Base-by-base conservation (phyloP, 495 filamentous ascomycete genomes). In the Aspergillus campestris region DNA sequence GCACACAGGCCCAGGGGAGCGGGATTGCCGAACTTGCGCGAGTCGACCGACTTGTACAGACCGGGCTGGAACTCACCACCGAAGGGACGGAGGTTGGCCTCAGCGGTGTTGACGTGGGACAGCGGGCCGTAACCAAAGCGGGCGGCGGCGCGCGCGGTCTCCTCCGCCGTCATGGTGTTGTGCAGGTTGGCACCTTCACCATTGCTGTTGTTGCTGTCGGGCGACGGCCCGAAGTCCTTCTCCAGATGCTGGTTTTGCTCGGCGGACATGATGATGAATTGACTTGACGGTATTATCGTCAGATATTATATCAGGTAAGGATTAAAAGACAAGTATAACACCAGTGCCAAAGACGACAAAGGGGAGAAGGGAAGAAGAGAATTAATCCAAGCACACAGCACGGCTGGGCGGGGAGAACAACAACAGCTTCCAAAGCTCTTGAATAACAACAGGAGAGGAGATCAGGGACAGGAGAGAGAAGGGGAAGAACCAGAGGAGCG, bases 51-150 rank as follows among this genome's bases (percentile, higher is more conserved):
- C 64, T 76, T 81, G 76, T 89, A 95, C 39, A 89, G 79, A 80
- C 89, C 92, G 42, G 91, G 91, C 69, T 97, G 91, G 74, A 95
- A 89, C 55, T 92, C 88, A 78, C 90, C 90, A 63, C 91, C 91
- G 64, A 94, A 96, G 65, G 91, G 85, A 24, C 83, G 86, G 31
- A 89, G 70, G 33, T 72, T 67, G 15, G 76, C 75, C 45, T 81
- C 75, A 47, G 64, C 65, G 38, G 80, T 74, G 70, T 86, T 83
- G 59, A 78, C 67, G 53, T 85, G 79, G 34, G 79, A 79, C 49
- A 91, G 77, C 27, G 88, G 88, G 56, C 74, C 74, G 50, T 78
- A 78, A 14, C 74, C 73, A 52, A 76, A 76, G 47, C 71, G 69
- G 33, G 70, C 69, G 43, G 70, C 72, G 6, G 64, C 61, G 42